A percentile compares a stretch with the other conserved stretches of the same genome.
Conservation (phyloP, 2,329 filamentous ascomycete species). For the Anthostomella pinea region DNA sequence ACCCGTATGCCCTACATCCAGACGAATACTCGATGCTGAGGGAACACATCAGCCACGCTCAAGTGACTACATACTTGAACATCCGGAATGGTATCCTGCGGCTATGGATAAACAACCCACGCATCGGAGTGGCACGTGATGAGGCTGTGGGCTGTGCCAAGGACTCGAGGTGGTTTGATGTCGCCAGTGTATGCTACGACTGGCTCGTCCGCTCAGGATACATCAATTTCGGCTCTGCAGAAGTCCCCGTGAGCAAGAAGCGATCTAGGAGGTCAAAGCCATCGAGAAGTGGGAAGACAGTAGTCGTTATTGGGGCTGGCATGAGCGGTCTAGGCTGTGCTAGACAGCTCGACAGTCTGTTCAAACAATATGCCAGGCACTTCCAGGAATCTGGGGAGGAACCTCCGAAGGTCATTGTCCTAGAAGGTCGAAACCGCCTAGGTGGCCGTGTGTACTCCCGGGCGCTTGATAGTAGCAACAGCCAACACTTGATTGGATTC, state of each 20-base stretch:
- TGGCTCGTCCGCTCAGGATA: slow-evolving; percentile 90
- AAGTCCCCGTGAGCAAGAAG: slow-evolving; percentile 54
- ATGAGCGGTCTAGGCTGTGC: slow-evolving; percentile 91
- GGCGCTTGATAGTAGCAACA: slow-evolving; percentile 58
- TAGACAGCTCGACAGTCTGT: slow-evolving; percentile 83
- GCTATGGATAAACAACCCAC: slow-evolving; percentile 83
- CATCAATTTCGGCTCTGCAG: slow-evolving; percentile 93
- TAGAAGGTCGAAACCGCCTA: slow-evolving; percentile 84
- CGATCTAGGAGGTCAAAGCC: slow-evolving; percentile 38
- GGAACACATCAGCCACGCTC: slow-evolving; percentile 77
- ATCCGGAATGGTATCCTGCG: slow-evolving; percentile 92
- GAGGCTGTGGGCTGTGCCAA: slow-evolving; percentile 89
- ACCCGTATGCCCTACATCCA: slow-evolving; percentile 82
- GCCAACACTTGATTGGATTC: slow-evolving; percentile 48
- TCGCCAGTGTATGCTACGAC: slow-evolving; percentile 84
- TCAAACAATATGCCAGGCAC: slow-evolving; percentile 71
- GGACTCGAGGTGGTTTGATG: slow-evolving; percentile 83
- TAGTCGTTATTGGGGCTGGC: slow-evolving; percentile 89
- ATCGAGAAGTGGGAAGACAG: slow-evolving; percentile 61
- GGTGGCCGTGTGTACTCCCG: slow-evolving; percentile 93
- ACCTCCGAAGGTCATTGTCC: slow-evolving; percentile 70
- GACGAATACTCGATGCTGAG: slow-evolving; percentile 81
- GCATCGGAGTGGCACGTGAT: slow-evolving; percentile 74
- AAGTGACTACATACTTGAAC: slow-evolving; percentile 94
- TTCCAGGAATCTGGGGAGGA: slow-evolving; percentile 65